A percentile compares a stretch with the other conserved stretches of the same genome.
phyloP scores from a whole-genome alignment of 805 yeast genomes.

The Saturnispora sekii region DNA sequence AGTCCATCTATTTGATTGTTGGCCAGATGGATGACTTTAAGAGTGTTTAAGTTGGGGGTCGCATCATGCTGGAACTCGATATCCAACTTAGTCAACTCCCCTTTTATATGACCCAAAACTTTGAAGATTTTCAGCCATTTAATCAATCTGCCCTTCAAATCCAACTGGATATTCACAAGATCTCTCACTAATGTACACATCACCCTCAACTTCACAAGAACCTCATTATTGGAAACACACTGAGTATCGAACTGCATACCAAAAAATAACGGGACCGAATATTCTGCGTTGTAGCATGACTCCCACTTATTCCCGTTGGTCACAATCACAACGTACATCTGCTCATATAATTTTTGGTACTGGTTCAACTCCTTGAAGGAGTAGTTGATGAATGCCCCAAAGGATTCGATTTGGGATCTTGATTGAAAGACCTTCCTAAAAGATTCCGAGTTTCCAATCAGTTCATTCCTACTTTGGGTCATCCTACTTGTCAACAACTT shows the following conservation, averaged over 20 bases:
- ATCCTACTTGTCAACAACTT: background rate
- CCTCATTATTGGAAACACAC: background rate
- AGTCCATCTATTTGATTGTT: constrained; percentile 9
- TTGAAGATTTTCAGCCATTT: constrained; percentile 5
- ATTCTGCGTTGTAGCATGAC: constrained; percentile 20
- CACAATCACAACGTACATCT: constrained; percentile 25
- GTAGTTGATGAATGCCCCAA: constrained; percentile 38
- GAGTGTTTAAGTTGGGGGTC: background rate
- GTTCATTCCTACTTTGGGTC: background rate
- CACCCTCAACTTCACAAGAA: background rate
- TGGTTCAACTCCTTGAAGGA: constrained; percentile 34
- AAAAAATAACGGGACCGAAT: too few relatives aligned
- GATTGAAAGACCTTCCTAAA: constrained; percentile 14
- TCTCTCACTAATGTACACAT: constrained; percentile 28
- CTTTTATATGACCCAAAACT: constrained; percentile 1
- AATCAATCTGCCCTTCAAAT: constrained; percentile 10
- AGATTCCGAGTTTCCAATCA: background rate
- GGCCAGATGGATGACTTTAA: background rate
- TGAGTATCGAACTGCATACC: background rate
- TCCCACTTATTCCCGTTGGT: constrained; percentile 22
- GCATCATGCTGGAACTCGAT: background rate
- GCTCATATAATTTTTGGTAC: constrained; percentile 24
- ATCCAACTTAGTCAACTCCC: background rate
- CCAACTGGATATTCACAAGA: constrained; percentile 28
- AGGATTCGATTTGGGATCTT: constrained; percentile 33